These are phyloP conservation scores for Diaporthe australafricana DNA, from an alignment of 2,329 filamentous ascomycete genomes.

Conservation along the genomic window DNA sequence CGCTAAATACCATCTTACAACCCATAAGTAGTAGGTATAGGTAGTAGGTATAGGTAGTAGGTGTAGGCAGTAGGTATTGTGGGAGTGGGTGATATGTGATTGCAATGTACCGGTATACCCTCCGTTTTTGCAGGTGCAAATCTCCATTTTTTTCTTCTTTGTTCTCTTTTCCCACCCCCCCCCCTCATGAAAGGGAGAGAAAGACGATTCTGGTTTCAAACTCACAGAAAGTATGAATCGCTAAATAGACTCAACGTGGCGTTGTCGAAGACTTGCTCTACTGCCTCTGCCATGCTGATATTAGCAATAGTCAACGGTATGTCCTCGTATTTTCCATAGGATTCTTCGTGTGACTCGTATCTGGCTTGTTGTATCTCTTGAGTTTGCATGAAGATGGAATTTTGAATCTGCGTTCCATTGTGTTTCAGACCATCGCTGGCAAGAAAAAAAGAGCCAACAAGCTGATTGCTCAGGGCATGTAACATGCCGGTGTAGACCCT, in stretches of 20 bases:
- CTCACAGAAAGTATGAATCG: neutral
- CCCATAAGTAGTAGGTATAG: too few species aligned
- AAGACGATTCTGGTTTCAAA: too few species aligned
- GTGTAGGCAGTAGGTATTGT: too few species aligned
- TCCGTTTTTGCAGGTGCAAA: too few species aligned
- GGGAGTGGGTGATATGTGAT: too few species aligned
- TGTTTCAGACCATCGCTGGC: too few species aligned
- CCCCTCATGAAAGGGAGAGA: too few species aligned
- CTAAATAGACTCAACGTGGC: conserved; percentile 1
- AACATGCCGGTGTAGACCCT: neutral
- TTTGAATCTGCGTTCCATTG: neutral
- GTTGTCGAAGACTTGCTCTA: conserved; percentile 2
- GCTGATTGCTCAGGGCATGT: neutral
- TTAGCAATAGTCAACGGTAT: neutral
- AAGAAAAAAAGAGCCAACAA: neutral
- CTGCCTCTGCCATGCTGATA: neutral
- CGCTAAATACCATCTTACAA: too few species aligned
- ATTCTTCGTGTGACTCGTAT: neutral
- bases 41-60: too few species aligned
- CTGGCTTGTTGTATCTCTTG: neutral
- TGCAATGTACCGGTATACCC: too few species aligned
- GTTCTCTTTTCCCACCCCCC: too few species aligned
- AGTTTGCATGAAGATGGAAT: neutral
- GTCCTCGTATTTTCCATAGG: neutral
- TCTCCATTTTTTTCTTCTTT: too few species aligned